Evolutionary conservation across 2,329 filamentous ascomycete genomes (phyloP), one percentile per base, ranked within the genome.

Genomic region (Botrytis medusae): DNA sequence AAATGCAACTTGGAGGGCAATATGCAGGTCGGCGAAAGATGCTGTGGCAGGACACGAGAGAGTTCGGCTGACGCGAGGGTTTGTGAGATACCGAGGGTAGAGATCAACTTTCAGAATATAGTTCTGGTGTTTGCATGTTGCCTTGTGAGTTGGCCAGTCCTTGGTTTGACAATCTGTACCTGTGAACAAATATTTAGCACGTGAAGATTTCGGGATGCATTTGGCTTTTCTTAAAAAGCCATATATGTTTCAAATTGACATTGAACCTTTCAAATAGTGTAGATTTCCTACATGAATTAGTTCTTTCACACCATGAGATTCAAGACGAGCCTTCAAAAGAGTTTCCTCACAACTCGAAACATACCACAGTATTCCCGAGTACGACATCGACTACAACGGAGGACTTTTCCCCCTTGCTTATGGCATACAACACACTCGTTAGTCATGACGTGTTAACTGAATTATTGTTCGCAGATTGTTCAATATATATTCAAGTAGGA

Each of bases 11-110:
- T 62, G 54, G 3, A 77, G 61, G 1, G 72, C 75, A 3, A 67
- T 8, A 51, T 76, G 73, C 16, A 77, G 61, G 1, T 72, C 44
- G 0, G 65, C 67, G 14, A 77, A 76, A 2, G 70, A 73, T 6
- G 74, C 70, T 7, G 42, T 48, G 0, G 74, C 70, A 40, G 75
- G 75, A 18, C 73, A 74, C 8, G 74, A 74, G 4, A 77, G 40
- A 8, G 68, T 77, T 42, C 74, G 69, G 2, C 64, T 70, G 4
- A 76, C 54, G 22, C 40, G 57, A 3, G 74, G 75, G 9, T 75
- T 75, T 20, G 42, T 72, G 20, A 77, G 48, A n/a, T 48, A 32
- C n/a, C 32, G 12, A 40, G 74, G 75, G 29, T 1, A 59, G 8
- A 77, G 68, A 25, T 74, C 64, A 20, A 77, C 54, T 29, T 40